Base-by-base conservation (phyloP, 352 stramenopile genomes). In the Globisporangium splendens region DNA sequence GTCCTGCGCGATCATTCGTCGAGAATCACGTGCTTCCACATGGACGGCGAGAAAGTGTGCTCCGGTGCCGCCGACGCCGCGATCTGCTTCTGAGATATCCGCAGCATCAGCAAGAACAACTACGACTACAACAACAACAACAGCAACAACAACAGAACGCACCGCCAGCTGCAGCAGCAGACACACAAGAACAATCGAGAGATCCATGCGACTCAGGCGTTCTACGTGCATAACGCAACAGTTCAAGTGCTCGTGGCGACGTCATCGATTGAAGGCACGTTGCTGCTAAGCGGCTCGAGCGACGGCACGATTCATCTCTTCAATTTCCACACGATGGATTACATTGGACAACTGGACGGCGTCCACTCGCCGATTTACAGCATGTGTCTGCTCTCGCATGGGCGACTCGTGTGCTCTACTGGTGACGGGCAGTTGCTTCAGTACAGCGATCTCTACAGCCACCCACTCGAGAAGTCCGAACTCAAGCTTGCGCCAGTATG, bases 261-360 rank as follows among this genome's bases (percentile, higher is more conserved):
- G n/a, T 46, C 20, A 17, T 59, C 28, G 1, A 6, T 31, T 14
- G 50, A 63, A 7, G n/a, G 52, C 28, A 44, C 47, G 20, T 41
- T 81, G n/a, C 63, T 89, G 6, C 65, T 83, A 18, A 88, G 73
- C 33, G 75, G 78, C 20, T 92, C 83, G n/a, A 92, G 79, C 63
- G 79, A 92, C 31, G 78, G 80, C 0, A 84, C 72, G 5, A 88
- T 92, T 42, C 83, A 92, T 41, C 68, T 84, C 41, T 92, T 89
- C 55, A 75, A 81, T 28, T 61, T 70, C 0, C 55, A 51, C 15
- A 75, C 65, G 1, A 61, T 82, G 22, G 51, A 77, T 28, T 71
- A 86, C 46, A 53, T 87, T n/a, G 71, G 73, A 6, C 68, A 61
- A 1, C 44, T 92, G 6, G 70, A 80, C 41, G 58, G 61, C 31